phyloP scores from a whole-genome alignment of 805 yeast genomes.

The Starmerella floricola region DNA sequence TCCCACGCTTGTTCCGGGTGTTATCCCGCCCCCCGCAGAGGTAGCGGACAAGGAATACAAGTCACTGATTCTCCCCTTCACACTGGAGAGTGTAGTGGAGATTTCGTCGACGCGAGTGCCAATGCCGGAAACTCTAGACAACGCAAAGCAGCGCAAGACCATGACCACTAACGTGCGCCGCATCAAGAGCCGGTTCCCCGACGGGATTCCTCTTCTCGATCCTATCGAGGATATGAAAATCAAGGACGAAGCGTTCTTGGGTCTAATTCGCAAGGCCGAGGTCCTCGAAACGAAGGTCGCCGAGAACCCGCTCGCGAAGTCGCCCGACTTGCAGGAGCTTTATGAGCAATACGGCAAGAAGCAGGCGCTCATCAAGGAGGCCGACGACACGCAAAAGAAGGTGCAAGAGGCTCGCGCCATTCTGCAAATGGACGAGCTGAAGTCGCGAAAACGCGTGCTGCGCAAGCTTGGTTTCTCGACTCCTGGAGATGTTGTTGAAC shows the following conservation, averaged over 20 bases:
- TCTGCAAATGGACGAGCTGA: conserved; percentile 85
- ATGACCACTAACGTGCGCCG: conserved; percentile 64
- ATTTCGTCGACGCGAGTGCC: conserved; percentile 72
- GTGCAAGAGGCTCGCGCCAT: conserved; percentile 79
- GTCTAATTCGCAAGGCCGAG: conserved; percentile 62
- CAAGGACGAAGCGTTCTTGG: conserved; percentile 60
- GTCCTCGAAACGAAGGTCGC: conserved; percentile 65
- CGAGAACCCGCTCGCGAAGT: conserved; percentile 48
- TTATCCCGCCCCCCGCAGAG: conserved; percentile 51
- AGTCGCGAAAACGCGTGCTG: conserved; percentile 82
- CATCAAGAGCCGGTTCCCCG: conserved; percentile 71
- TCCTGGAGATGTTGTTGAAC: conserved; percentile 76
- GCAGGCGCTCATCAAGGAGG: conserved; percentile 46
- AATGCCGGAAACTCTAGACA: conserved; percentile 60
- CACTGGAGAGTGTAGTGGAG: conserved; percentile 59
- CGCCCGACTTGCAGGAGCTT: conserved; percentile 43
- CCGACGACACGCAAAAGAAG: conserved; percentile 48
- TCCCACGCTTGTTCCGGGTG: conserved; percentile 75
- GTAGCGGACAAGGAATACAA: conserved; percentile 52
- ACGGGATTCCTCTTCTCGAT: conserved; percentile 82
- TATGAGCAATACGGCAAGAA: conserved; percentile 57
- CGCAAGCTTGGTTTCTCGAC: conserved; percentile 86
- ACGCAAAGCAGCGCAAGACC: conserved; percentile 36
- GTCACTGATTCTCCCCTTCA: conserved; percentile 72
- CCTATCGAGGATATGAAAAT: conserved; percentile 91